Evolutionary conservation across 225 moss, liverwort and hornwort species (phyloP).

Genomic region (Takakia lepidozioides): DNA sequence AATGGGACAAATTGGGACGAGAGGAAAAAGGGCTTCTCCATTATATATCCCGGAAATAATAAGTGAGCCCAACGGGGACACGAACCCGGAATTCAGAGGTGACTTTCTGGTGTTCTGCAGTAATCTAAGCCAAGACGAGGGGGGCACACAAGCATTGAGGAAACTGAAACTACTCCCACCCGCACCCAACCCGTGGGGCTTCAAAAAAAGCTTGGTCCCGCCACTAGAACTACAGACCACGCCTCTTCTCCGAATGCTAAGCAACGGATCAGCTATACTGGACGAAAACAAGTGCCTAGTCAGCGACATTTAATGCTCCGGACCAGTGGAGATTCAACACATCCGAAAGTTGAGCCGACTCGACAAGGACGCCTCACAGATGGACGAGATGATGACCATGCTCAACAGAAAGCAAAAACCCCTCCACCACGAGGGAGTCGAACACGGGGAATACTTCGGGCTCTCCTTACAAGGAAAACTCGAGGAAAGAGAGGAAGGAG

Average conservation of each 20-base stretch:
- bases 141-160: constrained; percentile 1
- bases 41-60: background rate
- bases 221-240: background rate
- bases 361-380: no score
- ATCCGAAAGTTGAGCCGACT: no score
- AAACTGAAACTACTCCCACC: constrained; percentile 3
- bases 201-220: constrained; percentile 2
- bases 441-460: no score
- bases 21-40: constrained; percentile 1
- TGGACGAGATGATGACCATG: no score
- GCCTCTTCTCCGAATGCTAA: background rate
- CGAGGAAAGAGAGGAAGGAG: no score
- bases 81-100: constrained; percentile 3
- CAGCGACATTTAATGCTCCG: background rate
- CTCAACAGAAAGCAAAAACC: no score
- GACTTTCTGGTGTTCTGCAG: background rate
- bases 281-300: constrained; percentile 4
- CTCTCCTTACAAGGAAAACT: no score
- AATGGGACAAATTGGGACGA: background rate
- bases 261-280: constrained; percentile 1
- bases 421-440: no score
- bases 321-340: no score
- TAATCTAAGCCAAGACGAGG: background rate
- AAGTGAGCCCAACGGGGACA: constrained; percentile 2
- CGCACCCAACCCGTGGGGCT: constrained; percentile 2